Conservation (phyloP, 106 monocot genomes). For the Apostasia shenzhenica region DNA sequence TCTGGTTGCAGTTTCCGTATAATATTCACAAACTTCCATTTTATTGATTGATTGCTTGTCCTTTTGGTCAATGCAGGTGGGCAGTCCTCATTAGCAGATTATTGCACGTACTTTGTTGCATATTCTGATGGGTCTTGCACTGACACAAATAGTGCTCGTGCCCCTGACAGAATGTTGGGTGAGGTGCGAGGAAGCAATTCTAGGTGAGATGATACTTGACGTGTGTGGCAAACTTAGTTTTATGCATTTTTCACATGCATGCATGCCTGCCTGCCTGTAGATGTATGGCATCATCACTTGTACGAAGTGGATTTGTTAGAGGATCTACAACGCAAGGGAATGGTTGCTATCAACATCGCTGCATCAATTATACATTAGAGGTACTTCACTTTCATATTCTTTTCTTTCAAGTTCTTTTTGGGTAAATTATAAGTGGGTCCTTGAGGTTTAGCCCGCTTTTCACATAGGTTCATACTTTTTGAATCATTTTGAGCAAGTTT, state of each 20-base stretch:
- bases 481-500: too few species aligned
- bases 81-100: conserved; percentile 98
- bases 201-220: conserved; percentile 45
- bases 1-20: too few species aligned
- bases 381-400: conserved; percentile 18
- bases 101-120: conserved; percentile 97
- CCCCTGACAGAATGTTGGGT: conserved; percentile 94
- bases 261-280: conserved; percentile 17
- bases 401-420: background rate
- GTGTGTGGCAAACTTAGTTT: background rate
- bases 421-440: background rate
- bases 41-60: background rate
- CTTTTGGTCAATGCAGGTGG: conserved; percentile 56
- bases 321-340: conserved; percentile 97
- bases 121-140: conserved; percentile 99
- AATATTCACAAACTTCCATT: too few species aligned
- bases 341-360: conserved; percentile 96
- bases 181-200: conserved; percentile 93
- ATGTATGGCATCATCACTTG: conserved; percentile 97
- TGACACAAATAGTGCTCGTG: conserved; percentile 76
- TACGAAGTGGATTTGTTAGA: conserved; percentile 95
- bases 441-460: too few species aligned
- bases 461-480: too few species aligned
- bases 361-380: conserved; percentile 68
- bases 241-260: conserved; percentile 3